Conservation (phyloP, 768 basidiomycete species). For the Lepiota venenata region DNA sequence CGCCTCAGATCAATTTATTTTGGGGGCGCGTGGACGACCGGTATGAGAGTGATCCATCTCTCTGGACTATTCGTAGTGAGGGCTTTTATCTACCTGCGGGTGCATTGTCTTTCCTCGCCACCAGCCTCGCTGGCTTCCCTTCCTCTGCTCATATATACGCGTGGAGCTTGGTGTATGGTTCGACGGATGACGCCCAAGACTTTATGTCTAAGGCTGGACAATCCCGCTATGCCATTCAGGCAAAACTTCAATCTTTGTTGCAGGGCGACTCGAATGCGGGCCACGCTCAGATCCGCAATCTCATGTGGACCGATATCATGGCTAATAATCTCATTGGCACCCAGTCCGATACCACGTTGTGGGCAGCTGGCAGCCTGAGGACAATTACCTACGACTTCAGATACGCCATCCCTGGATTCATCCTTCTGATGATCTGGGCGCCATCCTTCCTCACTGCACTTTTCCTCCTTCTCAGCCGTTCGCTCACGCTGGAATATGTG, state of each 20-base stretch:
- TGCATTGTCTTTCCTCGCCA: too few species aligned
- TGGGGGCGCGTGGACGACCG: too few species aligned
- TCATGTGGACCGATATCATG: conserved; percentile 1
- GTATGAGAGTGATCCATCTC: too few species aligned
- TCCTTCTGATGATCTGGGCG: conserved; percentile 1
- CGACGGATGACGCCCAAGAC: too few species aligned
- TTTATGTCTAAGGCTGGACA: neutral
- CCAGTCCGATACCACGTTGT: neutral
- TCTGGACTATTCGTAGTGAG: too few species aligned
- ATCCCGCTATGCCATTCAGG: neutral
- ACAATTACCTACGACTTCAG: neutral
- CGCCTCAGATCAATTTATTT: too few species aligned
- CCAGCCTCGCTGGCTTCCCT: too few species aligned
- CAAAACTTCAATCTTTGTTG: neutral
- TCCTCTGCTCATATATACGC: too few species aligned
- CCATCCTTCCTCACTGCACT: neutral
- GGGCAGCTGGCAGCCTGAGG: neutral
- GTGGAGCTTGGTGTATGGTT: too few species aligned
- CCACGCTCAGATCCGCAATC: neutral
- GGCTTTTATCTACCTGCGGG: too few species aligned
- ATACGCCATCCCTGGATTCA: neutral
- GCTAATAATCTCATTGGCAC: conserved; percentile 1
- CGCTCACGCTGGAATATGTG: neutral
- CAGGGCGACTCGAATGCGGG: neutral
- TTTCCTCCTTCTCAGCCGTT: neutral